Evolutionary conservation across 73 alveolate species (phyloP), one percentile per base, ranked within the genome.

Genomic region (Breviolum minutum): DNA sequence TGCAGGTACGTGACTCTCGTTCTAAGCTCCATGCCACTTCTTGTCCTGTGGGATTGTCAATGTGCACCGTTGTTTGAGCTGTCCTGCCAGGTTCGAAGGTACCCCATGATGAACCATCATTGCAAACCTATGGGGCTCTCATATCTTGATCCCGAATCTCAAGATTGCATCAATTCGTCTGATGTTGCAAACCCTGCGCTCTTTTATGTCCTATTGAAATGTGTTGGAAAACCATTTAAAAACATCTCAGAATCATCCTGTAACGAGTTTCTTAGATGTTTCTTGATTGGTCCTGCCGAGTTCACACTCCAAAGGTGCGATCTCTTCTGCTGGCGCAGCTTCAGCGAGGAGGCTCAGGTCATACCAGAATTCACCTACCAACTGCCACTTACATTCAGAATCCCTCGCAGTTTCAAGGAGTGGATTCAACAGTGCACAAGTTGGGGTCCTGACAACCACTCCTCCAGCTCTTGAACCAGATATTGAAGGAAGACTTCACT

Each of bases 331-430:
- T 2, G 99, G 99, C n/a, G 99, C 99, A 64, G 99, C 99, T 90
- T 99, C 99, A 73, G 99, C 99, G 54, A 95, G 95, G 87, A 99
- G 99, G 90, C 99, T 99, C 85, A 99, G 99, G 99, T 99, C 99
- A 97, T 99, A 99, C 99, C 99, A 99, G 99, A 99, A 99, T 99
- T 99, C 99, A 20, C 99, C 99, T 27, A 99, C 76, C 60, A 54
- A 19, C 27, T 83, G 64, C 54, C 66, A 7, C n/a, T n/a, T n/a
- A n/a, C n/a, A n/a, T n/a, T n/a, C n/a, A n/a, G n/a, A n/a, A n/a
- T n/a, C n/a, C n/a, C n/a, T n/a, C n/a, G n/a, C n/a, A n/a, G n/a
- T n/a, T n/a, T n/a, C n/a, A n/a, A n/a, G n/a, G n/a, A n/a, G n/a
- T n/a, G 68, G 8, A 10, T 9, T 30, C 82, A 73, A 24, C 54